Evolutionary conservation across 805 yeast genomes (phyloP), one percentile per base, ranked within the genome.

Genomic region (Debaryomyces prosopidis): DNA sequence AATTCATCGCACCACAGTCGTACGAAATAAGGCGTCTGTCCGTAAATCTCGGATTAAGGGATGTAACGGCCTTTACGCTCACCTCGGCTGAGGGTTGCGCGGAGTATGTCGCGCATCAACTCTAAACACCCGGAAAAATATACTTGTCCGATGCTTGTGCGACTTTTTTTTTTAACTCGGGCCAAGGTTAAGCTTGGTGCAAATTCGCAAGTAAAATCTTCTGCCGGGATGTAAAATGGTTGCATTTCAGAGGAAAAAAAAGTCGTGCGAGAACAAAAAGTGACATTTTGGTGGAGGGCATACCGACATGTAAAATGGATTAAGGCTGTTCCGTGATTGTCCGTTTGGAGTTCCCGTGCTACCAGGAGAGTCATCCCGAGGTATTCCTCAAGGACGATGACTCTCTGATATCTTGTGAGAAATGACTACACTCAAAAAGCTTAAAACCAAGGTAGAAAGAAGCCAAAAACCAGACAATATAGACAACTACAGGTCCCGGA

Each of bases 291-390:
- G 33, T 30, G 14, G 14, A 30, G 16, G 33, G 4, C 16, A 3
- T 11, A 17, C n/a, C 19, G 19, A 16, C 6, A 17, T 16, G 23
- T 17, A 34, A 16, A 34, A 34, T 14, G 19, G n/a, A n/a, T 14
- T 3, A 5, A 30, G 14, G 11, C 19, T 14, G 2, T 42, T 42
- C 47, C 47, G 47, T 33, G 12, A 28, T 39, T 28, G 35, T 39
- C 47, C 47, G 47, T 38, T 40, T 46, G 46, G 42, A 33, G 16
- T 30, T 14, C 33, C 33, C 12, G 33, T 30, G 16, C 33, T 30
- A 30, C 16, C 33, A 30, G 33, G 33, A 30, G 33, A 30, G 33
- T 30, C 33, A 30, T 30, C 33, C 33, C 33, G 33, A 30, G 33
- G 33, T 14, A 30, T 30, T 30, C 33, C 33, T 30, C 12, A 30